Conservation (phyloP, 192 early-diverging fungal genomes). For the Spizellomyces punctatus region DNA sequence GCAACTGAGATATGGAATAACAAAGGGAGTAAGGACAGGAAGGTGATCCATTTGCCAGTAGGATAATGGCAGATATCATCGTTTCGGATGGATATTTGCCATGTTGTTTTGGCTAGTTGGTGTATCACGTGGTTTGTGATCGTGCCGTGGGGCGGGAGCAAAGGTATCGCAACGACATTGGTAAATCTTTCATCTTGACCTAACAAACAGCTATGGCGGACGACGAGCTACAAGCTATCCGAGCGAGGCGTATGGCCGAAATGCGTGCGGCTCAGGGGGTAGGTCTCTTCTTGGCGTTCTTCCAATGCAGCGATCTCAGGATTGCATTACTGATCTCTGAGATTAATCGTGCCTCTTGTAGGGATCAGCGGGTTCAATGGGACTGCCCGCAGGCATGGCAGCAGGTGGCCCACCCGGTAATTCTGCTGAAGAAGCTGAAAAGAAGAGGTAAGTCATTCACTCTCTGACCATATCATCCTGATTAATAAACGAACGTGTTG, state of each 20-base stretch:
- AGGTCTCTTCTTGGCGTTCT: constrained; percentile 30
- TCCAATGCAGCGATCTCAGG: constrained; percentile 31
- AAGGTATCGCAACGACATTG: no score
- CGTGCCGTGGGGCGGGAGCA: no score
- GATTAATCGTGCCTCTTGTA: not conserved
- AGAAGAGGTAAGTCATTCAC: constrained; percentile 56
- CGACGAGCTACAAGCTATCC: constrained; percentile 77
- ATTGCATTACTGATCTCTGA: constrained; percentile 28
- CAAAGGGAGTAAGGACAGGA: no score
- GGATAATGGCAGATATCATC: no score
- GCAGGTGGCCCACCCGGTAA: constrained; percentile 41
- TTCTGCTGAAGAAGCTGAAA: constrained; percentile 69
- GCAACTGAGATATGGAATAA: no score
- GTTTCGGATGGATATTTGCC: no score
- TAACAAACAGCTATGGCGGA: constrained; percentile 57
- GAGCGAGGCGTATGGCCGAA: constrained; percentile 69
- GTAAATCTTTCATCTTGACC: no score
- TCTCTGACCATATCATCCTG: not conserved
- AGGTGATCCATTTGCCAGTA: no score
- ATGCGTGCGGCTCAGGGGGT: constrained; percentile 50
- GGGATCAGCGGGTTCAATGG: constrained; percentile 6
- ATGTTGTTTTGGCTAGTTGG: no score
- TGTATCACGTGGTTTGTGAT: no score
- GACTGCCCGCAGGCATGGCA: constrained; percentile 45
- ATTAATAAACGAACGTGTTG: no score